Conservation (phyloP, 1,284 basidiomycete genomes). For the Coniophora puteana region DNA sequence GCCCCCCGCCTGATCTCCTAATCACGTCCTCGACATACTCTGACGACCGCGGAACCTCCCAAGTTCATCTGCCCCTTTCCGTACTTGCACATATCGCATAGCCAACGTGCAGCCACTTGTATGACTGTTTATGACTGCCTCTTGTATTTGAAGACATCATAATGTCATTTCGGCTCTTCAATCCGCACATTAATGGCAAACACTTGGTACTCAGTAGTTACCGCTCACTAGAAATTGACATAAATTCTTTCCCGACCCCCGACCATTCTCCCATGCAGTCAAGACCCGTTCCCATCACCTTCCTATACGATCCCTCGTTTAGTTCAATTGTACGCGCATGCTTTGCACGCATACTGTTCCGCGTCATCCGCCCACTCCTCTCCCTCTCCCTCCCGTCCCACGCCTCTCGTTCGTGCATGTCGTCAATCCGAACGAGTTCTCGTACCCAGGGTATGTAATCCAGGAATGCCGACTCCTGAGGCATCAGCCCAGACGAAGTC, state of each 20-base stretch:
- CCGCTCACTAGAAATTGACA: slow-evolving; percentile 4
- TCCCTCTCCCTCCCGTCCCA: slow-evolving; percentile 22
- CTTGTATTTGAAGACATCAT: no score
- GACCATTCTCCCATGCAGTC: slow-evolving; percentile 13
- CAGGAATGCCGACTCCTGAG: slow-evolving; percentile 44
- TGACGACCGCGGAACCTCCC: no score
- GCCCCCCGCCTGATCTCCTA: not conserved
- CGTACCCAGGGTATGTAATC: slow-evolving; percentile 75
- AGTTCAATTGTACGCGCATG: slow-evolving; percentile 42
- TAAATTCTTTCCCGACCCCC: slow-evolving; percentile 3
- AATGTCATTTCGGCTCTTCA: no score
- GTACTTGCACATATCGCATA: no score
- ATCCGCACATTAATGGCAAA: no score
- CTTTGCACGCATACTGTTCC: slow-evolving; percentile 47
- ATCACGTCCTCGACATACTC: not conserved
- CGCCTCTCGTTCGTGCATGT: slow-evolving; percentile 37
- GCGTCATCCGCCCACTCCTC: slow-evolving; percentile 41
- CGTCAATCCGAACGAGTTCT: slow-evolving; percentile 68
- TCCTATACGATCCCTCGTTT: slow-evolving; percentile 31
- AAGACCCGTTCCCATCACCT: slow-evolving; percentile 28
- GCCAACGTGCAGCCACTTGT: no score
- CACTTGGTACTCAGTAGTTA: no score
- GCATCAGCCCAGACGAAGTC: slow-evolving; percentile 28
- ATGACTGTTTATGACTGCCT: no score
- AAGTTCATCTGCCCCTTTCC: slow-evolving; percentile 4